Evolutionary conservation across 1,284 basidiomycete genomes (phyloP).

Genomic region (Lentinula novae-zelandiae): DNA sequence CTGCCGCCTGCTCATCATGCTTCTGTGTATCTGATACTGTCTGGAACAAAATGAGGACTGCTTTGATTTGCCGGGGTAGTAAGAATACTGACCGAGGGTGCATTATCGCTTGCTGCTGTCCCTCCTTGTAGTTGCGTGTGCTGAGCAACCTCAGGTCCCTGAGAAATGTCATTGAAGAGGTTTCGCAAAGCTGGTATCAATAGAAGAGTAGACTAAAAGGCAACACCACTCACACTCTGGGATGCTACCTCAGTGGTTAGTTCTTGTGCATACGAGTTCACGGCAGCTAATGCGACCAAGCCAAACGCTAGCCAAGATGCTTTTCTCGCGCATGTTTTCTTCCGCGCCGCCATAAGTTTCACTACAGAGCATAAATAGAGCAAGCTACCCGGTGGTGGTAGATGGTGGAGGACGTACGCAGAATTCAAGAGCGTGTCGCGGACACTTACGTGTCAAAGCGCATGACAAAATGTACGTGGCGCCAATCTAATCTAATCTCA

Average conservation of each 20-base stretch:
- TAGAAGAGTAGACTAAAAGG: background rate
- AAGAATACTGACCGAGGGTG: background rate
- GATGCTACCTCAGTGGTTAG: slow-evolving; percentile 20
- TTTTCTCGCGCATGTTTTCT: slow-evolving; percentile 44
- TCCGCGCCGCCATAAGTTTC: slow-evolving; percentile 8
- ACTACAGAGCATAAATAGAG: background rate
- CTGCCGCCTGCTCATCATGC: slow-evolving; percentile 40
- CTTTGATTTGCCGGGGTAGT: background rate
- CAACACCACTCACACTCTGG: slow-evolving; percentile 12
- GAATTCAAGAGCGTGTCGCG: background rate
- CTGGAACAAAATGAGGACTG: slow-evolving; percentile 6
- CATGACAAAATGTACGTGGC: background rate
- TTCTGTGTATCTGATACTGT: slow-evolving; percentile 20
- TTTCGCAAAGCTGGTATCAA: background rate
- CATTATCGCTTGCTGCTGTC: background rate
- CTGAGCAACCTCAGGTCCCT: background rate
- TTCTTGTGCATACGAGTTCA: slow-evolving; percentile 33
- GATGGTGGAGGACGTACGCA: background rate
- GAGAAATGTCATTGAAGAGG: no score
- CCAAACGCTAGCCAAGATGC: slow-evolving; percentile 60
- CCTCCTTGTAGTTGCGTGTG: background rate
- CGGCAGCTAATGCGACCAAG: slow-evolving; percentile 43
- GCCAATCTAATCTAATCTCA: slow-evolving; percentile 7
- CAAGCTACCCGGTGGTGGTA: background rate
- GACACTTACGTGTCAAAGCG: slow-evolving; percentile 10